Conservation (phyloP, 371 early-diverging fungal species). For the Zopfochytrium polystomum region DNA sequence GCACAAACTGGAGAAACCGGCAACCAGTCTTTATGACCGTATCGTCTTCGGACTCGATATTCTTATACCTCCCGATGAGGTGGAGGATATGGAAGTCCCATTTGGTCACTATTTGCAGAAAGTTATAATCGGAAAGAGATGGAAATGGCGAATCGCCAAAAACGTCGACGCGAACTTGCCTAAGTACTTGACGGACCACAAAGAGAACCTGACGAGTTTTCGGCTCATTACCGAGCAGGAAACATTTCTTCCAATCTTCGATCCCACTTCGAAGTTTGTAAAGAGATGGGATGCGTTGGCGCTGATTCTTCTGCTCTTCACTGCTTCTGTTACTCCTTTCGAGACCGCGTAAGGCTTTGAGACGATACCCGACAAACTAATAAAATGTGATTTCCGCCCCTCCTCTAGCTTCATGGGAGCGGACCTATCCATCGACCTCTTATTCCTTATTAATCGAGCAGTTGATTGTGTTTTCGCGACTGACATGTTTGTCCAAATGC, state of each 20-base stretch:
- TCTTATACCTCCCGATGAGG: slow-evolving; percentile 42
- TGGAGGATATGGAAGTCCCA: slow-evolving; percentile 43
- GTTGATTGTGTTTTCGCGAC: slow-evolving; percentile 48
- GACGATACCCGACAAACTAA: background rate
- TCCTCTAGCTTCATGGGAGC: slow-evolving; percentile 10
- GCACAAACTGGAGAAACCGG: slow-evolving; percentile 26
- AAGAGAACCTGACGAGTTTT: slow-evolving; percentile 26
- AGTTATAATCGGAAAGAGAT: slow-evolving; percentile 35
- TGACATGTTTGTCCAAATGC: slow-evolving; percentile 50
- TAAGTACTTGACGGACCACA: slow-evolving; percentile 39
- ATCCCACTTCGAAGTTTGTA: slow-evolving; percentile 33
- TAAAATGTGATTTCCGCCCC: background rate
- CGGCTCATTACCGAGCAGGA: slow-evolving; percentile 26
- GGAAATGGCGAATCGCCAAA: slow-evolving; percentile 39
- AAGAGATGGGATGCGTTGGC: slow-evolving; percentile 47
- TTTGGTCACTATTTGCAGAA: slow-evolving; percentile 39
- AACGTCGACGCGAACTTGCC: slow-evolving; percentile 33
- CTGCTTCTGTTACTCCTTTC: slow-evolving; percentile 47
- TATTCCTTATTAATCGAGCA: slow-evolving; percentile 39
- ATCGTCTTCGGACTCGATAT: slow-evolving; percentile 42
- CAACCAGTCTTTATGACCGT: slow-evolving; percentile 36
- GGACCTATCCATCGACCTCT: slow-evolving; percentile 24
- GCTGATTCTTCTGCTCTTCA: slow-evolving; percentile 42
- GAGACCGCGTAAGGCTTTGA: slow-evolving; percentile 43
- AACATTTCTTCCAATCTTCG: slow-evolving; percentile 33